A percentile compares a stretch with the other conserved stretches of the same genome.
Evolutionary conservation across 768 basidiomycete species (phyloP).

Genomic region (Pulveroboletus frians): DNA sequence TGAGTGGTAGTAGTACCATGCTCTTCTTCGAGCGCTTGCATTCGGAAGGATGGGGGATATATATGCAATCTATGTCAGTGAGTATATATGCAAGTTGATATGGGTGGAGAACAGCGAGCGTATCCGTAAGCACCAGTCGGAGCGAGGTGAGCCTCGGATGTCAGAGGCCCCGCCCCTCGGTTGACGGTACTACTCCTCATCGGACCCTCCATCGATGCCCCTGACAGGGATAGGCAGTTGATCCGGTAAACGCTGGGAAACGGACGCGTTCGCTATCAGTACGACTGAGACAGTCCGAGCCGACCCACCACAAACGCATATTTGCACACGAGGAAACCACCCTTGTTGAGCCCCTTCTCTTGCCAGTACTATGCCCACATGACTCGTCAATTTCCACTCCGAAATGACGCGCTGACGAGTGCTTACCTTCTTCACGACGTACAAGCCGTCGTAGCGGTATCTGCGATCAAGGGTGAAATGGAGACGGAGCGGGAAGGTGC

Average conservation of each 20-base stretch:
- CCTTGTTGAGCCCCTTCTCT: conserved; percentile 61
- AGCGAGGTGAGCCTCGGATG: neutral
- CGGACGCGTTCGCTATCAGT: neutral
- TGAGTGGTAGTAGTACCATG: too few relatives aligned
- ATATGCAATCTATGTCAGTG: too few relatives aligned
- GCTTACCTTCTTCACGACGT: conserved; percentile 65
- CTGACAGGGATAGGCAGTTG: conserved; percentile 25
- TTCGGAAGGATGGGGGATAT: too few relatives aligned
- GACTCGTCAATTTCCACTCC: neutral
- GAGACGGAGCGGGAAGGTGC: neutral
- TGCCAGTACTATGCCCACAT: conserved; percentile 54
- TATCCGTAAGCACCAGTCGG: too few relatives aligned
- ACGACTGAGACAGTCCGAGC: neutral
- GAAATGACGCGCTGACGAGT: neutral
- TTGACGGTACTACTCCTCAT: neutral
- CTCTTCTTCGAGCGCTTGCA: too few relatives aligned
- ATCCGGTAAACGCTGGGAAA: conserved; percentile 22
- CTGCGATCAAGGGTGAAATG: conserved; percentile 30
- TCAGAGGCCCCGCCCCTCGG: conserved; percentile 1
- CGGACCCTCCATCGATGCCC: conserved; percentile 1
- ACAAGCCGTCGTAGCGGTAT: conserved; percentile 90
- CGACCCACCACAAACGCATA: conserved; percentile 69
- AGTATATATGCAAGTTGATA: too few relatives aligned
- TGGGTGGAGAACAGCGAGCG: too few relatives aligned
- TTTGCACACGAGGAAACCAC: conserved; percentile 79